phyloP scores from a whole-genome alignment of 2,329 filamentous ascomycete genomes.

The Fusarium coicis region DNA sequence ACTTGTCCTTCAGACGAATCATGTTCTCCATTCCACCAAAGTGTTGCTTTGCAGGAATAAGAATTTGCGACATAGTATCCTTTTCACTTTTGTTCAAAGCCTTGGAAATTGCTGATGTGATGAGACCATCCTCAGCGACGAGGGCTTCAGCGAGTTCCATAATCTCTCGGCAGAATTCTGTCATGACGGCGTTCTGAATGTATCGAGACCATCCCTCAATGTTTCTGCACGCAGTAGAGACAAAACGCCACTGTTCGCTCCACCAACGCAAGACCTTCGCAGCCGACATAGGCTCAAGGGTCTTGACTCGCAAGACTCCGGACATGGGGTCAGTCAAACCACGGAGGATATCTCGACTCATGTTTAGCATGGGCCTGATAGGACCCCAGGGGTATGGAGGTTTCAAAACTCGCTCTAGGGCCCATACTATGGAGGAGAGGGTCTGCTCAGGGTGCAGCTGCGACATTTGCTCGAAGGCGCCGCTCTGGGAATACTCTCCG shows the following conservation, averaged over 20 bases:
- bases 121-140: slow-evolving; percentile 85
- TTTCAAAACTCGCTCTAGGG: slow-evolving; percentile 50
- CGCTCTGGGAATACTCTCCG: slow-evolving; percentile 65
- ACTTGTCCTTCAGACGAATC: slow-evolving; percentile 89
- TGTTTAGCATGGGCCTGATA: slow-evolving; percentile 66
- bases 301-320: slow-evolving; percentile 65
- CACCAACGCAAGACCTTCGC: slow-evolving; percentile 81
- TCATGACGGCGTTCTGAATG: slow-evolving; percentile 82
- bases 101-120: slow-evolving; percentile 73
- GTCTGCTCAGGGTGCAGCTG: slow-evolving; percentile 55
- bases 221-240: slow-evolving; percentile 82
- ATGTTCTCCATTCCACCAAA: slow-evolving; percentile 83
- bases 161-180: slow-evolving; percentile 91
- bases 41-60: slow-evolving; percentile 54
- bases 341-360: slow-evolving; percentile 66
- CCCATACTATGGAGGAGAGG: slow-evolving; percentile 57
- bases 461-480: slow-evolving; percentile 53
- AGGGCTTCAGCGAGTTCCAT: slow-evolving; percentile 93
- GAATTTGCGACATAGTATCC: slow-evolving; percentile 54
- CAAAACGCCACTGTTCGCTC: slow-evolving; percentile 83
- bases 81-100: slow-evolving; percentile 50
- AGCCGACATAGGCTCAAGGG: slow-evolving; percentile 70
- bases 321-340: slow-evolving; percentile 66
- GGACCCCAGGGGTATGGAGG: slow-evolving; percentile 63
- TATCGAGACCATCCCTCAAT: slow-evolving; percentile 86